Base-by-base conservation (phyloP, 345 rosid species). In the Salix udensis region DNA sequence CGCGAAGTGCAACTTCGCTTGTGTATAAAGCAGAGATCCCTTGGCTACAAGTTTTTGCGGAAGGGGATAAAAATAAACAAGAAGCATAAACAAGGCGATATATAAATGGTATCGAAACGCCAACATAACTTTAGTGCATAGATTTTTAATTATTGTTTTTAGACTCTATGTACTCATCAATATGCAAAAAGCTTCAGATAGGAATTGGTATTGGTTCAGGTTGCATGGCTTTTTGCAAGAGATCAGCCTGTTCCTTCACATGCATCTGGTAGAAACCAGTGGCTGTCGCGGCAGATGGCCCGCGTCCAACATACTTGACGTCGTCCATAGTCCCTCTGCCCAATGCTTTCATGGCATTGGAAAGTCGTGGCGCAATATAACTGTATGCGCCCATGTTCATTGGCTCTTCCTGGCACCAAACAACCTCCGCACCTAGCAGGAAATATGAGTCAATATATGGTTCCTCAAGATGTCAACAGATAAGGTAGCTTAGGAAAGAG, bases 331-430 rank as follows among this genome's bases (percentile, higher is more conserved):
- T 78, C 81, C 94, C 94, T 77, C 97, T 83, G 6, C 74, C 62
- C 58, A 86, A 65, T 31, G 87, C 83, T 80, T 82, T 84, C 89
- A 88, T 86, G 70, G 92, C 83, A 1, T 92, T 88, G 82, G 84
- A 80, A 21, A 91, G 93, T 50, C 93, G 93, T 1, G 88, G 94
- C 44, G 83, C 81, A 28, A 88, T 76, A 71, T 92, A 90, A 68
- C 6, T 80, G 64, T 82, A 92, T 48, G 86, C 90, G 66, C 94
- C 97, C 94, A 92, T 92, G 89, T 90, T 91, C 97, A 91, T 91
- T 23, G 94, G 92, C 82, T 91, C 97, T 80, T 91, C 96, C 84
- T 91, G 97, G 86, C 94, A 88, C 97, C 97, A 90, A 37, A 90
- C 89, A 0, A 91, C 79, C 89, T 90, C 92, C 0, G 97, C 91